Evolutionary conservation across 2,329 filamentous ascomycete genomes (phyloP).

Genomic region (Grosmannia clavigera): DNA sequence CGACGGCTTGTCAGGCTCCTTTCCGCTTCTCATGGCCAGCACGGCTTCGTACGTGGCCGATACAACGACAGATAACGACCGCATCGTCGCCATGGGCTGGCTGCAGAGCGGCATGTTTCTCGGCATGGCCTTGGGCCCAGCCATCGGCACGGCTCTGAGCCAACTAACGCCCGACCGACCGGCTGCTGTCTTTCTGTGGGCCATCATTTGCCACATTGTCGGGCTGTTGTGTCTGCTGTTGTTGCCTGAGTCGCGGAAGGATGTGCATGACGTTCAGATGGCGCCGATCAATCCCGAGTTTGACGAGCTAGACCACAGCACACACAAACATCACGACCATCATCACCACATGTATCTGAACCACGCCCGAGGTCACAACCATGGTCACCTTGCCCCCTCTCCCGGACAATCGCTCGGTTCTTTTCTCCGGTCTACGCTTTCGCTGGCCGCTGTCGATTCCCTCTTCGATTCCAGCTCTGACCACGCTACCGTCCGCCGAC

Average conservation of each 20-base stretch:
- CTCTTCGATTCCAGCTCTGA: neutral
- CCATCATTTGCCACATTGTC: neutral
- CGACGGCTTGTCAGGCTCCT: neutral
- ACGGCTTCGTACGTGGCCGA: neutral
- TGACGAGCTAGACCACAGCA: too few relatives aligned
- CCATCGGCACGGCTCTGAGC: neutral
- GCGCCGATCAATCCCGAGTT: too few relatives aligned
- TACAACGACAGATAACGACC: neutral
- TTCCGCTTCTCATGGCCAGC: neutral
- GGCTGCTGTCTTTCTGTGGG: neutral
- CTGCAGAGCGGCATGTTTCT: conserved; percentile 2
- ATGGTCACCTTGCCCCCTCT: neutral
- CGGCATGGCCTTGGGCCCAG: neutral
- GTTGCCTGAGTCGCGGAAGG: neutral
- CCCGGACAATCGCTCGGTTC: neutral
- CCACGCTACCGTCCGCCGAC: neutral
- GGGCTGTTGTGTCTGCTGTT: neutral
- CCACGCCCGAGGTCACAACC: neutral
- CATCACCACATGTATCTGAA: neutral
- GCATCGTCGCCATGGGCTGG: conserved; percentile 2
- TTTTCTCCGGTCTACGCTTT: neutral
- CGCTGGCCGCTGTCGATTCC: neutral
- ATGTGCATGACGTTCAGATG: too few relatives aligned
- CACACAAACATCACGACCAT: neutral
- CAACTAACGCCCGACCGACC: neutral